Percentiles rank a stretch among this genome's conserved stretches.
These are phyloP conservation scores for Penicillium dipodomyicola DNA, from an alignment of 495 filamentous ascomycete genomes.

Conservation along the genomic window DNA sequence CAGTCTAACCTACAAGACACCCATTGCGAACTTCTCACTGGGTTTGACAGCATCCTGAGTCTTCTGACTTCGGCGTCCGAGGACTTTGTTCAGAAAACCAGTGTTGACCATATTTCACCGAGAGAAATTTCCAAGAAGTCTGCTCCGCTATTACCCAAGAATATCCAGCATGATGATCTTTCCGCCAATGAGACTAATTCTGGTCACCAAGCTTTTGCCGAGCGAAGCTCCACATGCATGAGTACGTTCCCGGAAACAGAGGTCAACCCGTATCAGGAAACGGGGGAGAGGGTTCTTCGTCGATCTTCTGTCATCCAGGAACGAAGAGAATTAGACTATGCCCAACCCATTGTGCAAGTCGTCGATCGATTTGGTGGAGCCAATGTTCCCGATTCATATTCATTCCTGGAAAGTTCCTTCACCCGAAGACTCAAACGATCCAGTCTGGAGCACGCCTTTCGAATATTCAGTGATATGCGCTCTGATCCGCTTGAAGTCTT, in stretches of 20 bases:
- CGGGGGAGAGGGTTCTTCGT: background rate
- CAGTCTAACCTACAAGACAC: background rate
- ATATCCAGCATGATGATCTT: background rate
- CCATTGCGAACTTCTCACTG: background rate
- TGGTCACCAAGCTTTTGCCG: background rate
- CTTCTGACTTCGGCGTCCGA: background rate
- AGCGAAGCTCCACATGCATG: background rate
- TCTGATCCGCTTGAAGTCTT: slow-evolving; percentile 48
- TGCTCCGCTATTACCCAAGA: background rate
- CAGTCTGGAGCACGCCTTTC: slow-evolving; percentile 58
- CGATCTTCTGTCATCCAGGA: background rate
- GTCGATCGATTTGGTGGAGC: background rate
- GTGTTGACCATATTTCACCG: background rate
- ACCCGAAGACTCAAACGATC: slow-evolving; percentile 65
- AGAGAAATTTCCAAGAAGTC: background rate
- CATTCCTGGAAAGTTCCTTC: slow-evolving; percentile 60
- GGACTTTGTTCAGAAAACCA: background rate
- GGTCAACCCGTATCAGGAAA: background rate
- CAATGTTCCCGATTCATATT: slow-evolving; percentile 17
- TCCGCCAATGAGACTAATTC: background rate
- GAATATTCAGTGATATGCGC: slow-evolving; percentile 54
- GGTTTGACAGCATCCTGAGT: background rate
- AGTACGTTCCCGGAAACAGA: background rate
- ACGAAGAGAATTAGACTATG: background rate
- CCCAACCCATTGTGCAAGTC: background rate